Evolutionary conservation across 106 monocot genomes (phyloP), one percentile per base, ranked within the genome.

Genomic region (Platanthera zijinensis): DNA sequence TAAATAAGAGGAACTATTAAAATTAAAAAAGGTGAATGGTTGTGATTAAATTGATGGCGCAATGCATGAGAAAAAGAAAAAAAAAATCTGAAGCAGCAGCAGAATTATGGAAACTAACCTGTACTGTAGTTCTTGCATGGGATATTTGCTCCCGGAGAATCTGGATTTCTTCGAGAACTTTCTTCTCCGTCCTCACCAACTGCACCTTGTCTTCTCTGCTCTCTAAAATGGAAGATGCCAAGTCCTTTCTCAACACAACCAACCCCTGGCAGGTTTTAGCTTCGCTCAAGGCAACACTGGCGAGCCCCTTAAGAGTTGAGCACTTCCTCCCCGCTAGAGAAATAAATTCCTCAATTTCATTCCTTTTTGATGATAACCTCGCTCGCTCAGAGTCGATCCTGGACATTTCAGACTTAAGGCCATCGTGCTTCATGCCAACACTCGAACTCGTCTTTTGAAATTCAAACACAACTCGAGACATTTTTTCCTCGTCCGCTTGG

Each of bases 291-390:
- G 89, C 83, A 77, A 74, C 74, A 78, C 45, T 50, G 1, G 89
- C 83, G 68, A 88, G 82, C 48, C 91, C 89, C 63, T 39, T 80
- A 30, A 99, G 80, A 48, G 84, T 92, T 69, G 77, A 84, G 4
- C 61, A 78, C 78, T 83, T 89, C 52, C 81, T 52, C 77, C 92
- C 88, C 45, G 85, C 84, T 67, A 80, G 25, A 67, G 57, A 61
- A 52, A 88, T 51, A 59, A 77, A 83, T 63, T 90, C 84, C 79
- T 99, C 91, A 15, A 94, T 90, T 78, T 88, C 87, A 59, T 90
- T 86, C 86, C 87, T 92, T 76, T 83, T 89, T 21, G 64, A 46
- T 51, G 52, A 64, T 17, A 99, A 48, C 45, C 78, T 59, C 69
- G 81, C 76, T 61, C 53, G 30, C 77, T 94, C 89, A 8, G 80